Conservation (phyloP, 768 basidiomycete genomes). For the Amanita subjunquillea region DNA sequence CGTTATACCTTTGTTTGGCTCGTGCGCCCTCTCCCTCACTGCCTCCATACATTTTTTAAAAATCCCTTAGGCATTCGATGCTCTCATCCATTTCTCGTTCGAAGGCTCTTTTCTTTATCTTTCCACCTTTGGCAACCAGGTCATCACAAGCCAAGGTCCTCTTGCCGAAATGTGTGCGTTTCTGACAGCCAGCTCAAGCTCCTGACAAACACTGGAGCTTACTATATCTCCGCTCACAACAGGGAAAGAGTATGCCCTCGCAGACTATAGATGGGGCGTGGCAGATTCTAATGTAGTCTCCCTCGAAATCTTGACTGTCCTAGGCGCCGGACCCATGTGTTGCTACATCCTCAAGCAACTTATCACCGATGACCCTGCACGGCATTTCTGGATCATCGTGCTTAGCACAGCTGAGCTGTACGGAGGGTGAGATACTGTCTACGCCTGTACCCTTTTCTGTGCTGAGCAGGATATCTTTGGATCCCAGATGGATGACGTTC, state of each 20-base stretch:
- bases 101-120: conserved; percentile 78
- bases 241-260: conserved; percentile 79
- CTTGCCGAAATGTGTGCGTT: conserved; percentile 70
- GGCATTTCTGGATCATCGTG: conserved; percentile 75
- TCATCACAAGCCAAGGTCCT: conserved; percentile 56
- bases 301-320: conserved; percentile 75
- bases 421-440: conserved; percentile 41
- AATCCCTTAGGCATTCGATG: conserved; percentile 57
- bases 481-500: conserved; percentile 74
- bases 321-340: conserved; percentile 67
- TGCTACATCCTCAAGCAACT: conserved; percentile 64
- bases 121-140: conserved; percentile 64
- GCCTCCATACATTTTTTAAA: background rate
- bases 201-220: background rate
- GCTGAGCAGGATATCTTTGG: background rate
- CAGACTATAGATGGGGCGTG: conserved; percentile 75
- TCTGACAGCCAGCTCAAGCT: background rate
- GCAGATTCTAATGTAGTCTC: conserved; percentile 75
- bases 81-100: conserved; percentile 66
- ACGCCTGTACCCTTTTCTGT: background rate
- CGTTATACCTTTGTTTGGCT: conserved; percentile 71
- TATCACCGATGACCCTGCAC: conserved; percentile 49
- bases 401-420: conserved; percentile 70
- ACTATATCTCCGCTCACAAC: background rate
- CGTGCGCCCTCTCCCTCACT: conserved; percentile 20